Evolutionary conservation across 768 basidiomycete species (phyloP).

Genomic region (Lactifluus hygrophoroides): DNA sequence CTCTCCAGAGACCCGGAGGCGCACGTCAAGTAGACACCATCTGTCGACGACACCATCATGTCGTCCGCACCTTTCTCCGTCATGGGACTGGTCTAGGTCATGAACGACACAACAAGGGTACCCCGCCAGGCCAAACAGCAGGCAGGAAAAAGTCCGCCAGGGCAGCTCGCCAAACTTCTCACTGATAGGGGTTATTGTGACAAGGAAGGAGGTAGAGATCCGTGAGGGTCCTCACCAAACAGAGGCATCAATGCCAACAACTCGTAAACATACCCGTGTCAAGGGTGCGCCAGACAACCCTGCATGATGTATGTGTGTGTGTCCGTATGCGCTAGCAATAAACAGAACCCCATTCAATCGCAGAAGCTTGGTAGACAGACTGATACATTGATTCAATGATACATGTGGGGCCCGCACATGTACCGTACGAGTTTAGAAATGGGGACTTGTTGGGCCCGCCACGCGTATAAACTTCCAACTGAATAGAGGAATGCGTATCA

Average conservation of each 20-base stretch:
- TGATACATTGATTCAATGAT: not conserved
- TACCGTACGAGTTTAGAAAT: not conserved
- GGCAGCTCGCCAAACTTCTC: not conserved
- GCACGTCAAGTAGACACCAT: not conserved
- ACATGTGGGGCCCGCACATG: constrained; percentile 7
- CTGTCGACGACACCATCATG: constrained; percentile 3
- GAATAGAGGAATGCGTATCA: not conserved
- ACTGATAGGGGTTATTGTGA: constrained; percentile 11
- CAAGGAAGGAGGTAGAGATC: not conserved
- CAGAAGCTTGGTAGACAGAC: not conserved
- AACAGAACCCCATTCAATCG: not conserved
- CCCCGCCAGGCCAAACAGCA: not conserved
- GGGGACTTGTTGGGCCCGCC: not conserved
- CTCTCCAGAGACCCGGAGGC: not conserved
- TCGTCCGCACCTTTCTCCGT: constrained; percentile 8
- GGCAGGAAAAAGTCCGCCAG: not conserved
- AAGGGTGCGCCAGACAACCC: not conserved
- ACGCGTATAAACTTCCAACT: constrained; percentile 1
- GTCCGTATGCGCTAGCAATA: not conserved
- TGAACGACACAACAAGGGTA: not conserved
- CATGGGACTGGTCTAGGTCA: not conserved
- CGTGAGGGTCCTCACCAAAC: constrained; percentile 6
- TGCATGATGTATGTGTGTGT: too few relatives aligned
- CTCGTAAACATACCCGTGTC: constrained; percentile 7
- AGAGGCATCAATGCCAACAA: not conserved